These are phyloP conservation scores for Cyclostephanos tholiformis DNA, from an alignment of 108 stramenopile species.

Conservation along the genomic window DNA sequence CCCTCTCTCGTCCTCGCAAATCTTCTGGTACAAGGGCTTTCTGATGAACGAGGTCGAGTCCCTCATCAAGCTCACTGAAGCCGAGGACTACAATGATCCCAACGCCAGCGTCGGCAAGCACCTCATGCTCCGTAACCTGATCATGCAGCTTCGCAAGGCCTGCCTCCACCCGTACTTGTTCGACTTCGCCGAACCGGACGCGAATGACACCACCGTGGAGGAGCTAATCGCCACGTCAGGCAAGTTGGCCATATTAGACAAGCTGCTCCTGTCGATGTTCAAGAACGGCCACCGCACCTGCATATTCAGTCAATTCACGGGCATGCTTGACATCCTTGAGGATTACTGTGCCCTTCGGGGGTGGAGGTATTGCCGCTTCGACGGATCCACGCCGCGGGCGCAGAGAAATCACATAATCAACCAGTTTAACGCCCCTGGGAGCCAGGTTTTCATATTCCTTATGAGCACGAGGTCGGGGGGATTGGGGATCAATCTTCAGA, in stretches of 20 bases:
- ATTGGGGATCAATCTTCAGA: constrained; percentile 93
- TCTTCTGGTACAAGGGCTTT: constrained; percentile 69
- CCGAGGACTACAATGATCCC: constrained; percentile 16
- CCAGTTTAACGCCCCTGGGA: constrained; percentile 86
- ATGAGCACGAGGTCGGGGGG: constrained; percentile 95
- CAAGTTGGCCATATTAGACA: constrained; percentile 83
- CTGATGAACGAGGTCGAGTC: constrained; percentile 65
- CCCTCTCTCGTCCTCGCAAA: constrained; percentile 59
- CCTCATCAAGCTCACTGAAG: constrained; percentile 35
- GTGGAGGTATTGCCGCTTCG: constrained; percentile 83
- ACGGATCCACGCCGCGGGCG: constrained; percentile 77
- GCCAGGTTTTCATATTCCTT: constrained; percentile 83
- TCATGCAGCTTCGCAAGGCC: constrained; percentile 84
- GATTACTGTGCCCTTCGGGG: constrained; percentile 80
- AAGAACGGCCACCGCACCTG: constrained; percentile 79
- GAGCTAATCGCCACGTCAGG: constrained; percentile 77
- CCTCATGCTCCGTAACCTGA: constrained; percentile 48
- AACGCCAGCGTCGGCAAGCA: constrained; percentile 4
- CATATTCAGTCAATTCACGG: constrained; percentile 92
- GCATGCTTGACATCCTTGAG: constrained; percentile 87
- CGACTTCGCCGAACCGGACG: constrained; percentile 68
- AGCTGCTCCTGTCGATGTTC: constrained; percentile 63
- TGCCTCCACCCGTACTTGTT: constrained; percentile 78
- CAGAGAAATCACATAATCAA: constrained; percentile 81
- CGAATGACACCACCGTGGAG: constrained; percentile 51